Conservation (phyloP, 441 rosid species). For the Gossypium laxum region DNA sequence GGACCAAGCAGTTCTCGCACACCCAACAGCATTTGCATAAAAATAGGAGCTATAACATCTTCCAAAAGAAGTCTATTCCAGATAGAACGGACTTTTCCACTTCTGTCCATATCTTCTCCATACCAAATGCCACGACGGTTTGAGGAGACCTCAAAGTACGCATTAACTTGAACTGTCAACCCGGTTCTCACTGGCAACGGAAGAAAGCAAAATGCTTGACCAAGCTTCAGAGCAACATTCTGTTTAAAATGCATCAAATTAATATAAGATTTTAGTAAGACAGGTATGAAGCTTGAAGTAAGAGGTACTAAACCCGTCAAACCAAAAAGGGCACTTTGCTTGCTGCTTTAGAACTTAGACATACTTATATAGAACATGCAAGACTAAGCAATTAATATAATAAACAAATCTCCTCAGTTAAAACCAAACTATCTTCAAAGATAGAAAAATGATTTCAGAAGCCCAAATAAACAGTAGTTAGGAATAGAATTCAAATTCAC, state of each 20-base stretch:
- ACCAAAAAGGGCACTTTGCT: neutral
- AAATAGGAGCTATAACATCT: slow-evolving; percentile 77
- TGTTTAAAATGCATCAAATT: slow-evolving; percentile 34
- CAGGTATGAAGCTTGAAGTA: neutral
- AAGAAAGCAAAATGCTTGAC: slow-evolving; percentile 94
- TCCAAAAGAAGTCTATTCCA: slow-evolving; percentile 96
- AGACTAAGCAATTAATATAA: slow-evolving; percentile 1
- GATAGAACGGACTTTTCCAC: slow-evolving; percentile 87
- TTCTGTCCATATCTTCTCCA: slow-evolving; percentile 97
- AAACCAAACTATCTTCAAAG: neutral
- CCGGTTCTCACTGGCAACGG: slow-evolving; percentile 95
- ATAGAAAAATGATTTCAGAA: neutral
- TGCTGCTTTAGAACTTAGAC: neutral
- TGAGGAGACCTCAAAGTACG: slow-evolving; percentile 94
- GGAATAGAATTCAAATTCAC: neutral
- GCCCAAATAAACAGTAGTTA: neutral
- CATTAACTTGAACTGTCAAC: slow-evolving; percentile 77
- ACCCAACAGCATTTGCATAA: slow-evolving; percentile 53
- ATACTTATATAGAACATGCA: neutral
- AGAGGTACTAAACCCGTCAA: neutral
- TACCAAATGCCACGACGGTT: slow-evolving; percentile 99
- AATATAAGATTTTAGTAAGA: slow-evolving; percentile 18
- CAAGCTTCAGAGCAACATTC: slow-evolving; percentile 59
- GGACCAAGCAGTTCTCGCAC: slow-evolving; percentile 60
- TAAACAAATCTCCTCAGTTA: slow-evolving; percentile 1